Conservation (phyloP, 768 basidiomycete species). For the Auriscalpium vulgare region DNA sequence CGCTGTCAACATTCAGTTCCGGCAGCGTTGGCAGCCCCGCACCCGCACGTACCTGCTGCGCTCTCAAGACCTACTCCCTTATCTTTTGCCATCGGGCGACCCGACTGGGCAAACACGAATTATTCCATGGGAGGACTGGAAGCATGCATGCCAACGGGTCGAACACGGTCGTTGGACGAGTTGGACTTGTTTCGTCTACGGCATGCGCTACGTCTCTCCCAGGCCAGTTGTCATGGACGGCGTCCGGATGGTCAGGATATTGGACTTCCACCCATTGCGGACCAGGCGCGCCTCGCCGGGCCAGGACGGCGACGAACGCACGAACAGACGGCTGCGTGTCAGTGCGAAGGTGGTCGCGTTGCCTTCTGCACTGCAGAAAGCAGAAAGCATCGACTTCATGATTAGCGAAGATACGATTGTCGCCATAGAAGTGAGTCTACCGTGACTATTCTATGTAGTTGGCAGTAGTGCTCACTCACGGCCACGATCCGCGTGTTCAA, state of each 20-base stretch:
- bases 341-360: neutral
- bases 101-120: too few relatives aligned
- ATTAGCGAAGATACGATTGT: slow-evolving; percentile 13
- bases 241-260: slow-evolving; percentile 1
- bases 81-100: too few relatives aligned
- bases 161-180: neutral
- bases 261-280: slow-evolving; percentile 11
- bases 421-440: slow-evolving; percentile 8
- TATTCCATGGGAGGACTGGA: slow-evolving; percentile 8
- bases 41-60: neutral
- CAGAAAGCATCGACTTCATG: slow-evolving; percentile 1
- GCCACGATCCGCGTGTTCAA: too few relatives aligned
- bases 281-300: neutral
- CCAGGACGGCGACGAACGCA: too few relatives aligned
- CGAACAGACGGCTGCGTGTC: too few relatives aligned
- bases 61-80: neutral
- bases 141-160: neutral
- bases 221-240: neutral
- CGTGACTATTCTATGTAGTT: too few relatives aligned
- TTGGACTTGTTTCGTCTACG: slow-evolving; percentile 12
- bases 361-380: neutral
- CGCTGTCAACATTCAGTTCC: neutral
- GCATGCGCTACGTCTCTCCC: slow-evolving; percentile 8
- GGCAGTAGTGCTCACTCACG: too few relatives aligned
- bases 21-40: neutral